A percentile compares a stretch with the other conserved stretches of the same genome.
phyloP scores from a whole-genome alignment of 2,329 filamentous ascomycete genomes.

The Bertia moriformis region DNA sequence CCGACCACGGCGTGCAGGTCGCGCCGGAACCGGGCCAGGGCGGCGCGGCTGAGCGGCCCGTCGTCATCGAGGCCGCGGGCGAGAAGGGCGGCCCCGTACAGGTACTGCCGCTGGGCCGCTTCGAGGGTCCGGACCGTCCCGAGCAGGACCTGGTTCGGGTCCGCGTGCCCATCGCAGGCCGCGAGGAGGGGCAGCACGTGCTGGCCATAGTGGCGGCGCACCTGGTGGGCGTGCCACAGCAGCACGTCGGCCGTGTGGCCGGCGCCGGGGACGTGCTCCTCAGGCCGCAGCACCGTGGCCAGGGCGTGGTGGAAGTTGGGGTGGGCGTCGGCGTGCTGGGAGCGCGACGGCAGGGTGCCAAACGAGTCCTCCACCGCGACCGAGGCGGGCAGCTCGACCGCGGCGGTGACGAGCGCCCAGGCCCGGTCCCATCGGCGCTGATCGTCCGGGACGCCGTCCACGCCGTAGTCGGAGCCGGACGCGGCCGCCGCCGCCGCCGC shows the following conservation, averaged over 20 bases:
- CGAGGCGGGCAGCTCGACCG: conserved; percentile 38
- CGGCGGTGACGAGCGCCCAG: conserved; percentile 46
- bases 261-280: conserved; percentile 22
- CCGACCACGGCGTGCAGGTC: conserved; percentile 52
- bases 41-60: conserved; percentile 14
- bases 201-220: conserved; percentile 42
- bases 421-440: conserved; percentile 45
- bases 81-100: conserved; percentile 36
- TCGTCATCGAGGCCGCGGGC: conserved; percentile 25
- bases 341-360: conserved; percentile 28
- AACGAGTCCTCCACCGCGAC: conserved; percentile 39
- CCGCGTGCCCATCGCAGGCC: conserved; percentile 22
- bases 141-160: conserved; percentile 29
- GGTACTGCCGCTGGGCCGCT: conserved; percentile 40
- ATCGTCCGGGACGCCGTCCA: conserved; percentile 25
- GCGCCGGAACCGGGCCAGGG: conserved; percentile 32
- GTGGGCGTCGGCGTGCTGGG: conserved; percentile 21
- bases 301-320: conserved; percentile 34
- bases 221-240: conserved; percentile 45
- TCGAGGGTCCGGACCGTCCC: conserved; percentile 42
- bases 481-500: conserved; percentile 7
- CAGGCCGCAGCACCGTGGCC: conserved; percentile 30
- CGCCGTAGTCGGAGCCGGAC: conserved; percentile 4
- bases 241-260: conserved; percentile 40
- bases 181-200: conserved; percentile 41